Evolutionary conservation across 352 stramenopile species (phyloP), one percentile per base, ranked within the genome.

Genomic region (Phytophthora litchii): DNA sequence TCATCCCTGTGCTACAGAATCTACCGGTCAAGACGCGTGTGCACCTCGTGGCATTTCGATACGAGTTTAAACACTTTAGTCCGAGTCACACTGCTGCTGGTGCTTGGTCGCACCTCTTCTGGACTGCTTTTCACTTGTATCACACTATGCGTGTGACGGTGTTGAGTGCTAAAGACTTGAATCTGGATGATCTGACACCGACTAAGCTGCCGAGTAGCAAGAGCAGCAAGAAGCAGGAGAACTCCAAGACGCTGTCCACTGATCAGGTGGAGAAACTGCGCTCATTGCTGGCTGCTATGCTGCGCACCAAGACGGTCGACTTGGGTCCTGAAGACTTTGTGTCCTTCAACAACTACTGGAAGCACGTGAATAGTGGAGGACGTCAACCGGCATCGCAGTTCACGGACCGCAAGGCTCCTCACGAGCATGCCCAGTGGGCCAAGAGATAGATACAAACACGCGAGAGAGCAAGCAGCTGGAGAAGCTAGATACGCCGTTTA

Each of bases 271-370:
- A 91, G 58, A 82, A 78, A 2, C 51, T 91, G 29, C 81, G 83
- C 32, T 67, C 70, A 11, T 58, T 95, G 10, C 32, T 95, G 21
- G 86, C 83, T 0, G 68, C 83, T 7, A 95, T 95, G 83, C 67
- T 95, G 47, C 83, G 86, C 35, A 85, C 82, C 5, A 95, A 93
- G 67, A 70, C 69, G 0, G 77, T 95, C 17, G 77, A 91, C 23
- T 64, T 95, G 43, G 71, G 70, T 19, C 75, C 78, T 1, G 69
- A 78, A 16, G 86, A 95, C 70, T 89, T 89, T 67, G 46, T 84
- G 27, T 89, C 83, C 31, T 95, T 95, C 65, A 89, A 92, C 44
- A 72, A 73, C 23, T 95, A 95, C 69, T 95, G 83, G 86, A 65
- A 78, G 12, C 86, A 95, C 56, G 80, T 95, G 1, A 88, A 77